Evolutionary conservation across 2,329 filamentous ascomycete species (phyloP).

Genomic region (Colletotrichum ledebouriae): DNA sequence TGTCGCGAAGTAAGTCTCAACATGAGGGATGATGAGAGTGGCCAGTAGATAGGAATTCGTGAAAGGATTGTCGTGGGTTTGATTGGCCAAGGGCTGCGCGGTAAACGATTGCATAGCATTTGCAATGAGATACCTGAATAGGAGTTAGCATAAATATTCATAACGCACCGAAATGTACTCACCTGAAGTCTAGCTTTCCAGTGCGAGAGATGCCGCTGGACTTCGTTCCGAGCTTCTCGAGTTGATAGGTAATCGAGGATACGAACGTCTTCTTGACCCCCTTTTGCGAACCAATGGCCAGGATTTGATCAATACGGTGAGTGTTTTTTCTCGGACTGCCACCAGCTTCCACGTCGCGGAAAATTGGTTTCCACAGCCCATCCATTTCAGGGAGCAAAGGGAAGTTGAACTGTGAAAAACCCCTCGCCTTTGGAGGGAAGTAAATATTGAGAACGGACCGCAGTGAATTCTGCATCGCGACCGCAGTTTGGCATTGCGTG

Average conservation of each 20-base stretch:
- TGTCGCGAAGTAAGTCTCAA: slow-evolving; percentile 70
- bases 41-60: slow-evolving; percentile 67
- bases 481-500: slow-evolving; percentile 59
- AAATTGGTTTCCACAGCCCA: slow-evolving; percentile 66
- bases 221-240: slow-evolving; percentile 69
- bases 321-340: slow-evolving; percentile 47
- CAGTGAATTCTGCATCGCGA: slow-evolving; percentile 69
- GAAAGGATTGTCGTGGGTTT: slow-evolving; percentile 67
- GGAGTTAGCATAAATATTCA: background rate
- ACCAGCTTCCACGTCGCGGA: slow-evolving; percentile 54
- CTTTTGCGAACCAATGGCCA: slow-evolving; percentile 70
- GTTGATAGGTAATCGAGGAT: slow-evolving; percentile 60
- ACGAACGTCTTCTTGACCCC: slow-evolving; percentile 66
- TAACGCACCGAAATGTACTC: slow-evolving; percentile 43
- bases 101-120: slow-evolving; percentile 72
- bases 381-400: slow-evolving; percentile 63
- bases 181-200: slow-evolving; percentile 72
- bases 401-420: slow-evolving; percentile 63
- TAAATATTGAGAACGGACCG: slow-evolving; percentile 65
- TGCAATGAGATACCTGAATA: slow-evolving; percentile 68
- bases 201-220: slow-evolving; percentile 64
- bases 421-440: slow-evolving; percentile 62
- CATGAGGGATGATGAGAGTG: slow-evolving; percentile 69
- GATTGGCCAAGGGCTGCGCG: slow-evolving; percentile 62
- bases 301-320: slow-evolving; percentile 66